Evolutionary conservation across 371 early-diverging fungal species (phyloP), one percentile per base, ranked within the genome.

Genomic region (Zopfochytrium polystomum): DNA sequence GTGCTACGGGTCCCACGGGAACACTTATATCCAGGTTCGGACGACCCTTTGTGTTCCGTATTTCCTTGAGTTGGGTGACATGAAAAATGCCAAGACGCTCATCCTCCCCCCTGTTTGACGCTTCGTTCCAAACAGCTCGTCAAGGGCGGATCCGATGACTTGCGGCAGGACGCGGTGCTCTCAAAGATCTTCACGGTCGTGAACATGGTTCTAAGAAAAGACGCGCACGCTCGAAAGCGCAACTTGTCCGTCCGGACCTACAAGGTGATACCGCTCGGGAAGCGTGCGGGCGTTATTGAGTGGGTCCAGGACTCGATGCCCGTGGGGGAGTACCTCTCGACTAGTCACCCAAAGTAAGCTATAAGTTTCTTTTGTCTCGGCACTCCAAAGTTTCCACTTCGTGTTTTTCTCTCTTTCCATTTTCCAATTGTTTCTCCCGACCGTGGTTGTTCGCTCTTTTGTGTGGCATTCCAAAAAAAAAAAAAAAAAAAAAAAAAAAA

Each of bases 221-320:
- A 89, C 58, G 66, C 75, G 45, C 79, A 80, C 22, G 78, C 83
- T 1, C 70, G 82, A 26, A 57, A 72, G 20, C 72, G 83, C 20
- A 71, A 79, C 11, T 70, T 95, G 58, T 75, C 75, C 22, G 85
- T 96, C 1, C 73, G 96, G 18, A 89, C 88, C 1, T 99, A 99
- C 81, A 85, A 87, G 29, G 97, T 99, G 1, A 87, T 99, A n/a
- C 99, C 99, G 0, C 74, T 99, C 15, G 87, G 88, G 44, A 82
- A 88, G 50, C 87, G 87, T 47, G 86, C 87, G 2, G 99, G 99
- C 9, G 87, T 99, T 73, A 84, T 99, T 43, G 94, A 98, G 71
- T 98, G 92, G 96, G 92, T 99, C 1, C 83, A 92, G 45, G 83
- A 90, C 66, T 89, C 98, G 0, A 78, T 80, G 0, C 88, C 95